phyloP scores from a whole-genome alignment of 192 early-diverging fungal species.

The Dimargaris verticillata region DNA sequence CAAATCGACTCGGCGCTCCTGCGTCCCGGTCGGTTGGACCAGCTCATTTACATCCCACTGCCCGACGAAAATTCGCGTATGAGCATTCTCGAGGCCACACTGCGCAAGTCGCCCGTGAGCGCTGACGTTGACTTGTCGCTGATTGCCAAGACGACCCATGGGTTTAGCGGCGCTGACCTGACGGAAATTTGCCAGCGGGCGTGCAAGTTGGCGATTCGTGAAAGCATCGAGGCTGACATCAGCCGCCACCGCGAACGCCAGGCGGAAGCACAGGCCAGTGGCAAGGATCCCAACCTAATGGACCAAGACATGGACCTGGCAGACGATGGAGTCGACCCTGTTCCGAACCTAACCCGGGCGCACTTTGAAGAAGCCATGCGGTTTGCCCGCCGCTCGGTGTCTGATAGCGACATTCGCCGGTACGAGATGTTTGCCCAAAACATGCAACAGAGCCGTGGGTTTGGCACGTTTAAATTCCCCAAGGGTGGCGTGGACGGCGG shows the following conservation, averaged over 20 bases:
- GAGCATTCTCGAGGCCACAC: slow-evolving; percentile 64
- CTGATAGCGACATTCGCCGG: slow-evolving; percentile 90
- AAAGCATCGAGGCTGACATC: slow-evolving; percentile 84
- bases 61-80: slow-evolving; percentile 79
- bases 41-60: slow-evolving; percentile 94
- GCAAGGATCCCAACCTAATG: slow-evolving; percentile 33
- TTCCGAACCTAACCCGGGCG: slow-evolving; percentile 80
- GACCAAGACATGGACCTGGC: slow-evolving; percentile 44
- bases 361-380: slow-evolving; percentile 99
- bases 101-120: slow-evolving; percentile 87
- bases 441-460: slow-evolving; percentile 86
- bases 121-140: slow-evolving; percentile 59
- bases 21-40: slow-evolving; percentile 96
- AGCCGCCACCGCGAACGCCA: slow-evolving; percentile 49
- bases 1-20: slow-evolving; percentile 94
- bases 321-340: slow-evolving; percentile 61
- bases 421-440: slow-evolving; percentile 99
- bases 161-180: slow-evolving; percentile 95
- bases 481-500: slow-evolving; percentile 36
- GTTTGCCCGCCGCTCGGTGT: slow-evolving; percentile 88
- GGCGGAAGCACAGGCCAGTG: slow-evolving; percentile 45
- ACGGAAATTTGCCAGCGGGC: slow-evolving; percentile 98
- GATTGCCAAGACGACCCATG: slow-evolving; percentile 78
- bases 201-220: slow-evolving; percentile 90
- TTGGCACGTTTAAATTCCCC: slow-evolving; percentile 96